Base-by-base conservation (phyloP, 164 flowering plant genomes). In the Houttuynia cordata region DNA sequence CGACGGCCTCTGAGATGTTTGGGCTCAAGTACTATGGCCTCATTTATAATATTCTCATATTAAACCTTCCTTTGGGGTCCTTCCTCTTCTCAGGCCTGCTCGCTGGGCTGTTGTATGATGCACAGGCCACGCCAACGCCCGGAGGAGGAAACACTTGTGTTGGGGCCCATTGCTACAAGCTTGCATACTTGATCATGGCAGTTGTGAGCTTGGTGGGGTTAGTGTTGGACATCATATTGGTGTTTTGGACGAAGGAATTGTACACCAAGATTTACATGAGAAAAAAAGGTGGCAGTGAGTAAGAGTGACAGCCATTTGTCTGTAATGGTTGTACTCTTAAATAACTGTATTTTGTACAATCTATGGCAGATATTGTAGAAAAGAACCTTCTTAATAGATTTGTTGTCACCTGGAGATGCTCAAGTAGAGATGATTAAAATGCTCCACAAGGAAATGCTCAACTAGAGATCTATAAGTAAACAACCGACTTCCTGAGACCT, bases 21-120 rank as follows among this genome's bases (percentile, higher is more conserved):
- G 97, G 97, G 5, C 91, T 90, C 64, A 90, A 85, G 68, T 79
- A 84, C 69, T 90, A 82, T 25, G 97, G 97, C 7, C 83, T 90
- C 53, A 73, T 90, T 60, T 90, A 90, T 76, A 90, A 90, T 73
- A 74, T 84, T 45, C 78, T 90, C 22, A 81, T 87, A 64, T 83
- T 90, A 60, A 87, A 87, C 63, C 90, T 90, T 17, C 95, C 97
- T 0, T 79, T 90, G 0, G 97, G 95, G 34, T 90, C 97, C 61
- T 81, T 90, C 82, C 86, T 90, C 63, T 90, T 90, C 73, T 90
- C 97, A 1, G 97, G 97, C 39, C 75, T 85, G 45, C 88, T 90
- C 10, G 97, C 95, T 5, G 97, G 97, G 9, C 56, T 76, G 0
- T 59, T 87, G 14, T 90, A 90, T n/a, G 97, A 90, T 39, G 71